A percentile compares a stretch with the other conserved stretches of the same genome.
These are phyloP conservation scores for Phytophthora citrophthora DNA, from an alignment of 352 stramenopile genomes.

Conservation along the genomic window DNA sequence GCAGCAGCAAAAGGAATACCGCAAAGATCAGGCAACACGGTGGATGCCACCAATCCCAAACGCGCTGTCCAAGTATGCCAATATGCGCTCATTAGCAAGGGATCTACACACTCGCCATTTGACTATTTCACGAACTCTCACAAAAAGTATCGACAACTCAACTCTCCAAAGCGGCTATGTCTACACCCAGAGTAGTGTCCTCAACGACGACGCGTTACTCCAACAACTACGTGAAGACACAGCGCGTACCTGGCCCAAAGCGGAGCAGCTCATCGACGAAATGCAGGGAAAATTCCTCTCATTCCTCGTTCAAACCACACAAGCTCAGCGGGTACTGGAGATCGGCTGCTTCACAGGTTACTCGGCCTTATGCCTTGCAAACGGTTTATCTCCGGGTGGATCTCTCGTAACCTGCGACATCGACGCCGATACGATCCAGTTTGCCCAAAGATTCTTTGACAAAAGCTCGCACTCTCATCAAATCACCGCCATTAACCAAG, in stretches of 20 bases:
- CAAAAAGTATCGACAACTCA: constrained; percentile 40
- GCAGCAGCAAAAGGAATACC: constrained; percentile 51
- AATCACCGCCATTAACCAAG: constrained; percentile 46
- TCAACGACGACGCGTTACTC: constrained; percentile 43
- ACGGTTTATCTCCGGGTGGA: constrained; percentile 37
- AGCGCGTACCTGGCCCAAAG: constrained; percentile 43
- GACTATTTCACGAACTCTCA: constrained; percentile 29
- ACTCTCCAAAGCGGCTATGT: constrained; percentile 30
- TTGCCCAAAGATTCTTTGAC: constrained; percentile 59
- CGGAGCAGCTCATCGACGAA: constrained; percentile 66
- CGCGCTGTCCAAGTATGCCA: constrained; percentile 18
- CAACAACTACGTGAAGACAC: constrained; percentile 51
- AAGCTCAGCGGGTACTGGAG: constrained; percentile 86
- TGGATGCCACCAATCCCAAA: constrained; percentile 61
- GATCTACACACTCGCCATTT: constrained; percentile 20
- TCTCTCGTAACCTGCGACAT: constrained; percentile 69
- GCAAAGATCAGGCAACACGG: constrained; percentile 49
- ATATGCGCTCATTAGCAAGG: constrained; percentile 40
- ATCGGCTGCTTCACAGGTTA: constrained; percentile 96
- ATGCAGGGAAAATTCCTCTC: constrained; percentile 65
- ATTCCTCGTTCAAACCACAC: constrained; percentile 81
- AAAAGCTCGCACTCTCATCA: constrained; percentile 41
- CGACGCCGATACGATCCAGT: constrained; percentile 49
- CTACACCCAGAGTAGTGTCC: constrained; percentile 30
- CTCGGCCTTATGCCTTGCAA: constrained; percentile 89